phyloP scores from a whole-genome alignment of 129 eudicot species.

The Kitagawia praeruptora region DNA sequence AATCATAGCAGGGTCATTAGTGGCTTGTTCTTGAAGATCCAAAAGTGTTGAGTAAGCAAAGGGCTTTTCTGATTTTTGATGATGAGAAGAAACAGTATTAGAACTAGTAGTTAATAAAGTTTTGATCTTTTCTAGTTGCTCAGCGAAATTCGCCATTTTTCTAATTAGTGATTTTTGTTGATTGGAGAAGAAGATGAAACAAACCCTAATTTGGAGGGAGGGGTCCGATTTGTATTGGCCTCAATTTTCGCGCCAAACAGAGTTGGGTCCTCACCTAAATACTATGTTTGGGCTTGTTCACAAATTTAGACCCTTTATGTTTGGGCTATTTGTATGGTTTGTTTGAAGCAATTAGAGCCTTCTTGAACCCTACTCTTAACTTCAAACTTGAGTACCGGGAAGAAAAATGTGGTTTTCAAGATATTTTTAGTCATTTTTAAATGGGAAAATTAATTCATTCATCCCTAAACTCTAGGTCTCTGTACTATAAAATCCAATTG shows the following conservation, averaged over 20 bases:
- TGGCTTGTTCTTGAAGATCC: slow-evolving; percentile 51
- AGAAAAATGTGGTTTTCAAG: too few relatives aligned
- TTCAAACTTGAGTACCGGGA: too few relatives aligned
- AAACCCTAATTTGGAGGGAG: slow-evolving; percentile 29
- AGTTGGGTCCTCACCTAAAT: not conserved
- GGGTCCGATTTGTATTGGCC: not conserved
- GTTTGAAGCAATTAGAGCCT: too few relatives aligned
- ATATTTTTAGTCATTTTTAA: too few relatives aligned
- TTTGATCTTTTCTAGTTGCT: slow-evolving; percentile 41
- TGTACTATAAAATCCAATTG: too few relatives aligned
- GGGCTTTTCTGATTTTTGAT: slow-evolving; percentile 34
- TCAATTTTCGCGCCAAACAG: not conserved
- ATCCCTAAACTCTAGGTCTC: too few relatives aligned
- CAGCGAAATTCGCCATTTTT: slow-evolving; percentile 39
- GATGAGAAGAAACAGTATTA: not conserved
- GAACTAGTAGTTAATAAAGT: slow-evolving; percentile 15
- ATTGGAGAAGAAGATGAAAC: not conserved
- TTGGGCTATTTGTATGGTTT: too few relatives aligned
- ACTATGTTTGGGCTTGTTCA: too few relatives aligned
- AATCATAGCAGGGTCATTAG: slow-evolving; percentile 31
- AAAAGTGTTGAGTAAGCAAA: slow-evolving; percentile 52
- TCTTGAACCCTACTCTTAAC: too few relatives aligned
- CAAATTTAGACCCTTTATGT: too few relatives aligned
- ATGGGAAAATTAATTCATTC: too few relatives aligned
- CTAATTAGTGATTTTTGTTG: not conserved